These are phyloP conservation scores for Annulohypoxylon moriforme DNA, from an alignment of 495 filamentous ascomycete genomes.

Conservation along the genomic window DNA sequence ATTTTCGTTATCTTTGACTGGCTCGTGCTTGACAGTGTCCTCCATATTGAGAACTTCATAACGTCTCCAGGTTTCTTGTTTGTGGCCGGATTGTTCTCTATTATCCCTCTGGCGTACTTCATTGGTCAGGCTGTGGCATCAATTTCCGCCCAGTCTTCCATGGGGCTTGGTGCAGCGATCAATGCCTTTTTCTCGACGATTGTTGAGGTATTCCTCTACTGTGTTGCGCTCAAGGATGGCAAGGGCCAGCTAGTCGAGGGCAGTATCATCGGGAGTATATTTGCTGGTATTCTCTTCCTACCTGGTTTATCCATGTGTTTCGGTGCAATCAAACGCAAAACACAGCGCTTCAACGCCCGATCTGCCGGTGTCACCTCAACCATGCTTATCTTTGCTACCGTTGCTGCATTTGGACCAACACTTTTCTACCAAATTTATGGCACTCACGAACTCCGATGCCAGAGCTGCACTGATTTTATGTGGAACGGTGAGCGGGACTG, in stretches of 20 bases:
- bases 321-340: constrained; percentile 96
- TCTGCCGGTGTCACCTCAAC: constrained; percentile 98
- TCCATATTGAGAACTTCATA: constrained; percentile 75
- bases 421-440: constrained; percentile 99
- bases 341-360: constrained; percentile 96
- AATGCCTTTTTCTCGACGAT: constrained; percentile 99
- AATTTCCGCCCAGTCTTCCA: constrained; percentile 98
- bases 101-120: constrained; percentile 98
- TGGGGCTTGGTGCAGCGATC: constrained; percentile 98
- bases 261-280: constrained; percentile 96
- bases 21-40: constrained; percentile 72
- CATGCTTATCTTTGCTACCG: constrained; percentile 96
- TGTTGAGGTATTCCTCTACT: constrained; percentile 98
- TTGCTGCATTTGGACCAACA: constrained; percentile 96
- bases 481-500: constrained; percentile 70
- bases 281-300: constrained; percentile 94
- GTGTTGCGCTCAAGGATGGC: constrained; percentile 90
- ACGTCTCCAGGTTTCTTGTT: constrained; percentile 89
- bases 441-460: constrained; percentile 93
- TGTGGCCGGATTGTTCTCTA: constrained; percentile 83
- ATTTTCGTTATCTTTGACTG: constrained; percentile 94
- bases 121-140: constrained; percentile 99
- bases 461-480: constrained; percentile 70
- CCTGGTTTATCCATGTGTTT: constrained; percentile 99
- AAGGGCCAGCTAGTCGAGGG: constrained; percentile 95